Evolutionary conservation across 805 yeast species (phyloP).

Genomic region (Kurtzmaniella fragi): DNA sequence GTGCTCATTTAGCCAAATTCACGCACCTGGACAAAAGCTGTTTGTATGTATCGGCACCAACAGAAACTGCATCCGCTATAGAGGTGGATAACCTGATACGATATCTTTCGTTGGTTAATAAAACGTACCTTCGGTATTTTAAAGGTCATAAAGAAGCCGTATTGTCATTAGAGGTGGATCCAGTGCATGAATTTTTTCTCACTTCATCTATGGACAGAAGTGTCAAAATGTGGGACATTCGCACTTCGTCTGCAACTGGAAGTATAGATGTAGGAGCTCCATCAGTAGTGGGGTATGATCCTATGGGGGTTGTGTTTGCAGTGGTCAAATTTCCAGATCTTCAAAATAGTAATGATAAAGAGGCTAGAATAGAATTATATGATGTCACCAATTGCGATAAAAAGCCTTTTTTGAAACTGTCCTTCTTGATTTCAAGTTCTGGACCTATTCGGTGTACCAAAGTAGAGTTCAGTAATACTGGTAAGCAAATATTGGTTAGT

Average conservation of each 20-base stretch:
- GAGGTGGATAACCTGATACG: conserved; percentile 70
- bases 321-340: conserved; percentile 33
- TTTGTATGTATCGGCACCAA: conserved; percentile 74
- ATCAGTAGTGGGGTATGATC: conserved; percentile 66
- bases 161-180: conserved; percentile 65
- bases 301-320: conserved; percentile 79
- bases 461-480: conserved; percentile 76
- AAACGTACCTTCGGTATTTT: conserved; percentile 79
- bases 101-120: conserved; percentile 69
- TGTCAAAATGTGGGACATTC: conserved; percentile 82
- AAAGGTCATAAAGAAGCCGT: conserved; percentile 82
- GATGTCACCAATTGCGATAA: conserved; percentile 55
- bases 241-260: conserved; percentile 64
- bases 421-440: conserved; percentile 10
- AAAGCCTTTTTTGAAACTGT: conserved; percentile 43
- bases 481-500: conserved; percentile 56
- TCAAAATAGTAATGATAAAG: conserved; percentile 15
- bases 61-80: conserved; percentile 10
- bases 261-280: conserved; percentile 48
- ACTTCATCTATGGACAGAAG: conserved; percentile 74
- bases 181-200: conserved; percentile 57
- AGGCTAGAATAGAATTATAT: conserved; percentile 42
- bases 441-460: conserved; percentile 48
- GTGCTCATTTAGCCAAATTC: conserved; percentile 81
- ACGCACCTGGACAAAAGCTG: conserved; percentile 70